A percentile compares a stretch with the other conserved stretches of the same genome.
phyloP scores from a whole-genome alignment of 148 eudicot species.

The Diospyros lotus region DNA sequence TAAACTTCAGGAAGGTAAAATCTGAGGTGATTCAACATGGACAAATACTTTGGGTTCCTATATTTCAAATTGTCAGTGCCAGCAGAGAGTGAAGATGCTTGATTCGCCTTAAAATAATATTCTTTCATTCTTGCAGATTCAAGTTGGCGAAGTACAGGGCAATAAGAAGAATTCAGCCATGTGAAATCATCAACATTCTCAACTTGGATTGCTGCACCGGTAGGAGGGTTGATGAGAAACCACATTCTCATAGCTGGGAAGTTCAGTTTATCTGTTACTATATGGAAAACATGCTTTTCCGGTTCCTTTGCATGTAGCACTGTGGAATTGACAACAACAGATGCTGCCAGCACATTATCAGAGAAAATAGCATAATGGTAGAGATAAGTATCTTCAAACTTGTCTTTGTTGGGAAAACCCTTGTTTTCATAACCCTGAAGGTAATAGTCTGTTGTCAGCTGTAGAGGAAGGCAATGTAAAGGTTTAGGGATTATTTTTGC shows the following conservation, averaged over 20 bases:
- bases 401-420: conserved; percentile 46
- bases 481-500: conserved; percentile 93
- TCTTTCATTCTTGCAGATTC: conserved; percentile 90
- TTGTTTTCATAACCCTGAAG: conserved; percentile 47
- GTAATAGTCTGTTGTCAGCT: conserved; percentile 72
- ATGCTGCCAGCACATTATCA: conserved; percentile 91
- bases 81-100: conserved; percentile 53
- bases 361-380: conserved; percentile 95
- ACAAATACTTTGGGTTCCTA: conserved; percentile 93
- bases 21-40: conserved; percentile 97
- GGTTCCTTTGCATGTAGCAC: conserved; percentile 81
- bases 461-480: conserved; percentile 80
- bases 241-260: conserved; percentile 97
- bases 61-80: conserved; percentile 93
- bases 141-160: conserved; percentile 94
- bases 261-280: conserved; percentile 90
- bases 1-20: conserved; percentile 98
- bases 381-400: conserved; percentile 75
- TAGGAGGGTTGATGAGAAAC: conserved; percentile 80
- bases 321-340: conserved; percentile 93
- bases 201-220: conserved; percentile 61
- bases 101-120: conserved; percentile 90
- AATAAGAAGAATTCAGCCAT: conserved; percentile 95
- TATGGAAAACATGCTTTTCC: conserved; percentile 92
- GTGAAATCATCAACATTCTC: conserved; percentile 82